These are phyloP conservation scores for Papiliotrema nemorosa DNA, from an alignment of 1,284 basidiomycete genomes.

Conservation along the genomic window DNA sequence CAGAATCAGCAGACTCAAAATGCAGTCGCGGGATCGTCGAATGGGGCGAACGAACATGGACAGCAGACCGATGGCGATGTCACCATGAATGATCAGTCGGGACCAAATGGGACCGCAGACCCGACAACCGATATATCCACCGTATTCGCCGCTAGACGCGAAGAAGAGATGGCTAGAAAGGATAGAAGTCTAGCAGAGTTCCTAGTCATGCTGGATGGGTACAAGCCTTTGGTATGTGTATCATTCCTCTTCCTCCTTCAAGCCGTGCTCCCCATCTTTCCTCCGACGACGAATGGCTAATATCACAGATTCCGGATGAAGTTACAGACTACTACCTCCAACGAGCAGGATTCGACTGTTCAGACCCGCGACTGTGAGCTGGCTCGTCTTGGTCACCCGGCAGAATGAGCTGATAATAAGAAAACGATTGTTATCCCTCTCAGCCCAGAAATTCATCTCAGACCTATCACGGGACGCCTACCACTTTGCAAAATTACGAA, in stretches of 20 bases:
- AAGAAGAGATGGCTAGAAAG: slow-evolving; percentile 73
- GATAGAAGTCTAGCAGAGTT: slow-evolving; percentile 87
- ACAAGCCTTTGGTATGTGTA: slow-evolving; percentile 79
- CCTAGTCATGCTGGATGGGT: slow-evolving; percentile 91
- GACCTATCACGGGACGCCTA: slow-evolving; percentile 97
- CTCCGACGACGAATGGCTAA: slow-evolving; percentile 1
- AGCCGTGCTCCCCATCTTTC: neutral
- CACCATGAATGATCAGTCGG: neutral
- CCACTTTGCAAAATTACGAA: slow-evolving; percentile 90
- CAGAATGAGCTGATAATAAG: slow-evolving; percentile 50
- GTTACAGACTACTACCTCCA: slow-evolving; percentile 98
- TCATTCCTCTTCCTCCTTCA: neutral
- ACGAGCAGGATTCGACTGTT: slow-evolving; percentile 91
- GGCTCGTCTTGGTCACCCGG: neutral
- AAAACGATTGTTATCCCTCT: slow-evolving; percentile 88
- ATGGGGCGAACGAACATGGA: too few relatives aligned
- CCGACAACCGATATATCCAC: slow-evolving; percentile 24
- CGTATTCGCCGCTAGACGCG: slow-evolving; percentile 42
- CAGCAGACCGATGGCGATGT: slow-evolving; percentile 6
- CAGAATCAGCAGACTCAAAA: neutral
- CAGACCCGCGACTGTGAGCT: slow-evolving; percentile 77
- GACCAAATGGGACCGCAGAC: slow-evolving; percentile 1
- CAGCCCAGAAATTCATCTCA: slow-evolving; percentile 96
- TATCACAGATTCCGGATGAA: slow-evolving; percentile 86
- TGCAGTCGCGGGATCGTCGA: neutral